Evolutionary conservation across 805 yeast species (phyloP), one percentile per base, ranked within the genome.

Genomic region (Metschnikowia peoriensis): DNA sequence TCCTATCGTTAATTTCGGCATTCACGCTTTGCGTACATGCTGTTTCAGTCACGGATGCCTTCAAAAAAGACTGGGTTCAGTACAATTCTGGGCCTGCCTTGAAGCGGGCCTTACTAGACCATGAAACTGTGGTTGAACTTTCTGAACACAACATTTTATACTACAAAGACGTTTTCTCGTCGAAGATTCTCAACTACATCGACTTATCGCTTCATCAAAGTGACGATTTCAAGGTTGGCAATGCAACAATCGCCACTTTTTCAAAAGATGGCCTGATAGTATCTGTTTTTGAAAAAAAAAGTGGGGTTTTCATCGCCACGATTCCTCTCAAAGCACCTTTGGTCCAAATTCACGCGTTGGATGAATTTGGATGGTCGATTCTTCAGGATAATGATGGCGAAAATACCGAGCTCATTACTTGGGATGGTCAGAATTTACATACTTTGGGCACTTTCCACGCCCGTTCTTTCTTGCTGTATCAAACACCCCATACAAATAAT

Each of bases 41-140:
- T 3, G 49, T 50, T 6, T 41, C 53, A 14, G 43, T 38, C 17
- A 50, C 82, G 49, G 85, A 82, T 54, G 83, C 85, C 0, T 81
- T 77, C 61, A 66, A 66, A 15, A 70, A 70, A 35, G 89, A 84
- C 58, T 83, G 86, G 85, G 77, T 81, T 44, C 63, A 73, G 8
- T 70, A 69, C 32, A 76, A 73, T 46, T 64, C 79, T 29, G 85
- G 85, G 0, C 58, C 62, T 7, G 68, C 77, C 28, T 38, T 45
- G 32, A 46, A 52, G 39, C 49, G 41, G n/a, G 52, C 49, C n/a
- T 29, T 64, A 8, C 32, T 61, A 27, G 41, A 57, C 46, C 46
- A 59, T 16, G 57, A 60, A 6, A 48, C 61, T 17, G 40, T 66
- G 10, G 39, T 66, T 14, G 58, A 66, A 1, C 54, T 70, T 9